A percentile compares a stretch with the other conserved stretches of the same genome.
Conservation (phyloP, 2,329 filamentous ascomycete genomes). For the Herpotrichia juniperi region DNA sequence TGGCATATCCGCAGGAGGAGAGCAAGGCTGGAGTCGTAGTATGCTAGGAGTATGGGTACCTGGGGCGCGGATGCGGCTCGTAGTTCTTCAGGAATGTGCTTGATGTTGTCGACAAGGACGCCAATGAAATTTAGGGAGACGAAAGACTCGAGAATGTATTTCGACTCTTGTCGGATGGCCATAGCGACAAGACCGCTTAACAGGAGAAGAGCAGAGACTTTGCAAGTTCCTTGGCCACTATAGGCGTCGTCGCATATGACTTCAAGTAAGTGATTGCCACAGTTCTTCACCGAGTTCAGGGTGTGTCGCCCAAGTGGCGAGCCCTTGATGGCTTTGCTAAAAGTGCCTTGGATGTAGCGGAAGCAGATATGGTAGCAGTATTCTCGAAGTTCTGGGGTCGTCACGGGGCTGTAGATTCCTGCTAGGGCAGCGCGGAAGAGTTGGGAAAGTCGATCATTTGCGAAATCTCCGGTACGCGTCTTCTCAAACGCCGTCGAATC, state of each 20-base stretch:
- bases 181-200: conserved; percentile 78
- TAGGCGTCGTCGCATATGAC: conserved; percentile 93
- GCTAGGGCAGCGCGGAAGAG: conserved; percentile 86
- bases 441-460: conserved; percentile 88
- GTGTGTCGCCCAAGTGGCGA: conserved; percentile 53
- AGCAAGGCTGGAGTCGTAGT: conserved; percentile 77
- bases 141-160: conserved; percentile 78
- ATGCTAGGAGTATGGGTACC: conserved; percentile 61
- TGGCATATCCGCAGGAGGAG: conserved; percentile 85
- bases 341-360: conserved; percentile 77
- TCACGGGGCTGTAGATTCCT: conserved; percentile 76
- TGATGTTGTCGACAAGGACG: conserved; percentile 86
- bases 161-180: conserved; percentile 72
- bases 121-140: conserved; percentile 89
- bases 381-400: conserved; percentile 74
- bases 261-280: conserved; percentile 82
- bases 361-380: conserved; percentile 92
- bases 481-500: conserved; percentile 51
- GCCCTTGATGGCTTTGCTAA: conserved; percentile 49
- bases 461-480: conserved; percentile 66
- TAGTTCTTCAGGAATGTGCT: conserved; percentile 73
- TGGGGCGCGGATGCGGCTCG: conserved; percentile 51
- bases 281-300: conserved; percentile 74
- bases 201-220: conserved; percentile 85
- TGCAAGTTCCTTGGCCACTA: conserved; percentile 78